A percentile compares a stretch with the other conserved stretches of the same genome.
These are phyloP conservation scores for Lachnellula hyalina DNA, from an alignment of 2,329 filamentous ascomycete species.

Conservation along the genomic window DNA sequence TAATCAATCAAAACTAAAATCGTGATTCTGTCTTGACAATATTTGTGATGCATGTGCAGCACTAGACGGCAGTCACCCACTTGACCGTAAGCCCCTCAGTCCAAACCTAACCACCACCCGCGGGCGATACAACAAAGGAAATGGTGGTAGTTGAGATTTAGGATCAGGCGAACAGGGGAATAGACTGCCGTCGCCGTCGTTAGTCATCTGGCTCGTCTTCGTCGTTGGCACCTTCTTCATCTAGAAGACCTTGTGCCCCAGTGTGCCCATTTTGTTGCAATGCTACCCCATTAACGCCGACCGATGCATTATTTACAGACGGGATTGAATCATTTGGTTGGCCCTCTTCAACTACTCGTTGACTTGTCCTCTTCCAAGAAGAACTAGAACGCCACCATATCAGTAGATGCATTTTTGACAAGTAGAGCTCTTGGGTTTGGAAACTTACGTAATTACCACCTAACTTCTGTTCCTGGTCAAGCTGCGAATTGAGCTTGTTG, in stretches of 20 bases:
- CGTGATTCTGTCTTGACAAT: conserved; percentile 9
- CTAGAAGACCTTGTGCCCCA: conserved; percentile 32
- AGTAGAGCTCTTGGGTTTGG: background rate
- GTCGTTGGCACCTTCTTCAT: conserved; percentile 56
- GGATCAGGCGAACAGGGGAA: conserved; percentile 55
- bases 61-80: conserved; percentile 53
- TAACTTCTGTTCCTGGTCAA: conserved; percentile 96
- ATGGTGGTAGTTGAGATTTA: conserved; percentile 20
- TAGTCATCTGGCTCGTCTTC: conserved; percentile 61
- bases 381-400: conserved; percentile 54
- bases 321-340: conserved; percentile 40
- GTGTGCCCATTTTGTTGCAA: conserved; percentile 23
- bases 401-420: background rate
- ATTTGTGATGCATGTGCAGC: conserved; percentile 16
- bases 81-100: conserved; percentile 54
- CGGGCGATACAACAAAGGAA: conserved; percentile 16
- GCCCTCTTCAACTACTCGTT: conserved; percentile 53
- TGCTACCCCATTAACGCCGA: conserved; percentile 30
- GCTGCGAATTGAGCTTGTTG: conserved; percentile 93
- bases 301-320: conserved; percentile 25
- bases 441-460: conserved; percentile 79
- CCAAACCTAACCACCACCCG: conserved; percentile 16
- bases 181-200: conserved; percentile 54
- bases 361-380: conserved; percentile 80
- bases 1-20: conserved; percentile 19